Evolutionary conservation across 2,329 filamentous ascomycete genomes (phyloP).

Genomic region (Helotiales sp.): DNA sequence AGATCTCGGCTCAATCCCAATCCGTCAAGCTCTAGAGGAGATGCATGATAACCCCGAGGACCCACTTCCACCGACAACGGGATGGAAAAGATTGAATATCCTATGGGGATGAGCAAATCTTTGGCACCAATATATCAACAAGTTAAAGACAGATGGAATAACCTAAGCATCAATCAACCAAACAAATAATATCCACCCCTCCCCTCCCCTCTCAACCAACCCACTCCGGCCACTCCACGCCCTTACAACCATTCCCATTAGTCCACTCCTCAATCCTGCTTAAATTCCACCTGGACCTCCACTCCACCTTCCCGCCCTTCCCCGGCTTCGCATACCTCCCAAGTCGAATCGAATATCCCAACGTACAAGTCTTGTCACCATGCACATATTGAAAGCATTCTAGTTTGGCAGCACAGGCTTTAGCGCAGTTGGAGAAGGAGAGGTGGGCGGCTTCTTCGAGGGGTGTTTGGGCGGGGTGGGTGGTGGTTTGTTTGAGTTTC

Average conservation of each 20-base stretch:
- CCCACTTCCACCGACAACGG: constrained; percentile 36
- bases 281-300: constrained; percentile 29
- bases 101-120: constrained; percentile 40
- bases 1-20: constrained; percentile 43
- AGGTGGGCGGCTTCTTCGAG: constrained; percentile 52
- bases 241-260: constrained; percentile 23
- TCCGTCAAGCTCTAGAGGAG: constrained; percentile 47
- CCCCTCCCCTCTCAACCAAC: not conserved
- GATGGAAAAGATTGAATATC: constrained; percentile 44
- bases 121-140: no score
- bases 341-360: constrained; percentile 22
- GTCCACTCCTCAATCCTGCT: constrained; percentile 27
- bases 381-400: constrained; percentile 47
- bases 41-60: constrained; percentile 45
- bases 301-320: constrained; percentile 13
- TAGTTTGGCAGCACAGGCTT: constrained; percentile 50
- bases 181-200: constrained; percentile 10
- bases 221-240: constrained; percentile 25
- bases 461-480: no score
- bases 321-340: constrained; percentile 20
- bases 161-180: no score
- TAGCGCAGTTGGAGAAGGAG: constrained; percentile 51
- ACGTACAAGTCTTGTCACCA: constrained; percentile 30
- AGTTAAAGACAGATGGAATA: no score
- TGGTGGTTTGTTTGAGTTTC: not conserved